A percentile compares a stretch with the other conserved stretches of the same genome.
These are phyloP conservation scores for Nitzschia sp. DNA, from an alignment of 108 stramenopile species.

Conservation along the genomic window DNA sequence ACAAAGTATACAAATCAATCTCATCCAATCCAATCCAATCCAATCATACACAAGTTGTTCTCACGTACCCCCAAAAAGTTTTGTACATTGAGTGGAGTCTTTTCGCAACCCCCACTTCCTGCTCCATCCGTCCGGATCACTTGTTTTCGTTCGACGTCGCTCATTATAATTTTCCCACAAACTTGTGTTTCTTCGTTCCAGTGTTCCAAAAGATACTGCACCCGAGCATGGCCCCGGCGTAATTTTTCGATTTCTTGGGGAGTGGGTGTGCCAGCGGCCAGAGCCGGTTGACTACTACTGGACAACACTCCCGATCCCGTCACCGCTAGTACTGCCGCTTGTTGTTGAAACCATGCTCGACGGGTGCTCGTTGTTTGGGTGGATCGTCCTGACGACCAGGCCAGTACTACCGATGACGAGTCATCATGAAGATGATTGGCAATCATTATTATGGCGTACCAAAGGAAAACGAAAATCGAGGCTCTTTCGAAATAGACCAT, in stretches of 20 bases:
- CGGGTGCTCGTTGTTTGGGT: too few relatives aligned
- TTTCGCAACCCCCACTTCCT: slow-evolving; percentile 68
- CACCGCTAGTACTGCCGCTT: too few relatives aligned
- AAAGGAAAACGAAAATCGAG: too few relatives aligned
- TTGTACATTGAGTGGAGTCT: slow-evolving; percentile 59
- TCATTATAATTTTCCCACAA: slow-evolving; percentile 63
- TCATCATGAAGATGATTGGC: too few relatives aligned
- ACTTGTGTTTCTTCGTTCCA: slow-evolving; percentile 67
- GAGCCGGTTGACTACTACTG: neutral
- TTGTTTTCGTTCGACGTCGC: slow-evolving; percentile 57
- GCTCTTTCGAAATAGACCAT: too few relatives aligned
- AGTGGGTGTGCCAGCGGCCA: slow-evolving; percentile 26
- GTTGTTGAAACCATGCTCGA: slow-evolving; percentile 2
- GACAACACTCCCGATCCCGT: too few relatives aligned
- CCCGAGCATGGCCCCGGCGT: slow-evolving; percentile 65
- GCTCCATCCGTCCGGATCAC: slow-evolving; percentile 73
- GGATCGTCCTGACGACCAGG: too few relatives aligned
- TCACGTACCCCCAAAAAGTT: slow-evolving; percentile 36
- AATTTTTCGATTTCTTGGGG: slow-evolving; percentile 56
- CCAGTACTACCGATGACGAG: too few relatives aligned
- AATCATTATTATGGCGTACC: too few relatives aligned
- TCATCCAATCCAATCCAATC: too few relatives aligned
- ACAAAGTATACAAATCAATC: too few relatives aligned
- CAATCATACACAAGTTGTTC: too few relatives aligned
- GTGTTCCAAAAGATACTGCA: slow-evolving; percentile 61